Percentiles rank a stretch among this genome's conserved stretches.
Evolutionary conservation across 306 rosid species (phyloP).

Genomic region (Vigna angularis): DNA sequence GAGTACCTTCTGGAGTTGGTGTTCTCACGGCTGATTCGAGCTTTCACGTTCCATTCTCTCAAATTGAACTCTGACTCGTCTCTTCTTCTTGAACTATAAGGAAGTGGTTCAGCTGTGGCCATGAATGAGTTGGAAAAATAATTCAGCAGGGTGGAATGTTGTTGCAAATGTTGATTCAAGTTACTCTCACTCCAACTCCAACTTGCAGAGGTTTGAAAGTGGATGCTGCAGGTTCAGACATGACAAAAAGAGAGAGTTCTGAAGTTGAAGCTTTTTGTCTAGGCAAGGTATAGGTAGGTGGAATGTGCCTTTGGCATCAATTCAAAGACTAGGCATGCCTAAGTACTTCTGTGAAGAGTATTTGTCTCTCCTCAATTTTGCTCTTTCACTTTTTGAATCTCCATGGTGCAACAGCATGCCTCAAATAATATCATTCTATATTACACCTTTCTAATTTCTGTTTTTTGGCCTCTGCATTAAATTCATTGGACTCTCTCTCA

Average conservation of each 20-base stretch:
- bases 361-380: constrained; percentile 33
- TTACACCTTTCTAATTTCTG: constrained; percentile 29
- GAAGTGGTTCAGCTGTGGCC: constrained; percentile 60
- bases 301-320: constrained; percentile 35
- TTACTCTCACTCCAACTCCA: constrained; percentile 30
- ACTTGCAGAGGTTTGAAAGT: constrained; percentile 41
- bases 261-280: constrained; percentile 39
- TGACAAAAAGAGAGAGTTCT: constrained; percentile 35
- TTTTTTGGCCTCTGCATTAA: constrained; percentile 34
- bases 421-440: constrained; percentile 38
- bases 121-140: constrained; percentile 37
- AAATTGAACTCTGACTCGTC: constrained; percentile 80
- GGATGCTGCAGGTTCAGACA: constrained; percentile 33
- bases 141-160: constrained; percentile 26
- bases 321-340: constrained; percentile 37
- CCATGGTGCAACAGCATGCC: constrained; percentile 30
- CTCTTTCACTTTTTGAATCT: constrained; percentile 44
- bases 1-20: constrained; percentile 76
- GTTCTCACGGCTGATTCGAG: constrained; percentile 59
- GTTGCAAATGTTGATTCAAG: background rate
- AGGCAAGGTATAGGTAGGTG: constrained; percentile 34
- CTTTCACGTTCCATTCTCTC: constrained; percentile 78
- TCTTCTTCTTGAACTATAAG: constrained; percentile 54
- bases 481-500: constrained; percentile 35
- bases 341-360: constrained; percentile 18